A percentile compares a stretch with the other conserved stretches of the same genome.
These are phyloP conservation scores for Rhodotorula sp. DNA, from an alignment of 1,284 basidiomycete species.

Conservation along the genomic window DNA sequence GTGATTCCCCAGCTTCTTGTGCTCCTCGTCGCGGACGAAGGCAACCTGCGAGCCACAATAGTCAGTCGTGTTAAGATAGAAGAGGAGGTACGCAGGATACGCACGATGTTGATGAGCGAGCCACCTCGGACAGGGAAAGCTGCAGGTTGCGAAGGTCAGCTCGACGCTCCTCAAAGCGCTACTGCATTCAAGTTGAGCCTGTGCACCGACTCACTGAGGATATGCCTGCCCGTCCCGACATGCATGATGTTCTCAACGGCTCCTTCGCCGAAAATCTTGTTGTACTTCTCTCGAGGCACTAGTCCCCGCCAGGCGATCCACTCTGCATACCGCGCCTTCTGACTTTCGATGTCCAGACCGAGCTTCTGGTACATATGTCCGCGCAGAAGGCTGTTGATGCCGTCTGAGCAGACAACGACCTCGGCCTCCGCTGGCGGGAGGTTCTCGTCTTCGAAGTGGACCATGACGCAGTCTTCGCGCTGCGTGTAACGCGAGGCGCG, in stretches of 20 bases:
- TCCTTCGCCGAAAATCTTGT: slow-evolving; percentile 39
- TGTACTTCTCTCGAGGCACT: slow-evolving; percentile 41
- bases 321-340: slow-evolving; percentile 43
- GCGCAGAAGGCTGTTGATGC: slow-evolving; percentile 45
- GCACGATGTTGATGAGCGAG: slow-evolving; percentile 44
- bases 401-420: slow-evolving; percentile 47
- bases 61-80: background rate
- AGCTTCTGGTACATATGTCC: slow-evolving; percentile 36
- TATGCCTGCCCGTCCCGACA: slow-evolving; percentile 39
- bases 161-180: background rate
- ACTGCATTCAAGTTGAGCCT: too few species aligned
- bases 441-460: slow-evolving; percentile 3
- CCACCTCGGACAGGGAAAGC: slow-evolving; percentile 47
- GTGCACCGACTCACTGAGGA: slow-evolving; percentile 35
- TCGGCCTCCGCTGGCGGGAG: slow-evolving; percentile 30
- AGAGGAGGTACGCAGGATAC: background rate
- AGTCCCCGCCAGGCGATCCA: slow-evolving; percentile 43
- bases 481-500: slow-evolving; percentile 21
- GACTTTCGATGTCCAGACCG: slow-evolving; percentile 23
- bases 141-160: background rate
- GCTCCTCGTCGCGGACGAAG: slow-evolving; percentile 36
- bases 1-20: slow-evolving; percentile 36
- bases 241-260: slow-evolving; percentile 42
- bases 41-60: slow-evolving; percentile 7
- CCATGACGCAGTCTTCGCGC: slow-evolving; percentile 15